Evolutionary conservation across 345 rosid genomes (phyloP).

Genomic region (Syzygium aqueum): DNA sequence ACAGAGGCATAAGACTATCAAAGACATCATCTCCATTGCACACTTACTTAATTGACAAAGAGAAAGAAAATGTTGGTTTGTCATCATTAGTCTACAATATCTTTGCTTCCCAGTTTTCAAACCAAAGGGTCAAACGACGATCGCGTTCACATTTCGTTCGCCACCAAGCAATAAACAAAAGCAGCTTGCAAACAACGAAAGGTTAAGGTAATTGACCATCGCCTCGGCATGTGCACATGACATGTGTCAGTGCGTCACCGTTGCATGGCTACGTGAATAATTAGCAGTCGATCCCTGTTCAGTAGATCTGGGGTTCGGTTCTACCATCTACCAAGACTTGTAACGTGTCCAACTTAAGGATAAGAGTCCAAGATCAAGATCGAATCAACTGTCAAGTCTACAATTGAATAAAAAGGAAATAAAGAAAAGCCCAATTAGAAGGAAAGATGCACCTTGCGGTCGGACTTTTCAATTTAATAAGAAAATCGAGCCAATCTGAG

Average conservation of each 20-base stretch:
- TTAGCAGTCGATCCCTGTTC: background rate
- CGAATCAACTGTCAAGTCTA: background rate
- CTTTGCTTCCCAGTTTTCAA: background rate
- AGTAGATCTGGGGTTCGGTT: background rate
- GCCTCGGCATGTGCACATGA: background rate
- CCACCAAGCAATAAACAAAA: background rate
- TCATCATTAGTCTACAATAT: background rate
- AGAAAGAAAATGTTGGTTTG: background rate
- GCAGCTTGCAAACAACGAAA: background rate
- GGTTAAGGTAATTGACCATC: background rate
- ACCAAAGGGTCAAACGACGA: background rate
- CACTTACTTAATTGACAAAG: background rate
- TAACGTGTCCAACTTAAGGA: background rate
- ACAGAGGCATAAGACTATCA: background rate
- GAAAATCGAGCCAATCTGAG: background rate
- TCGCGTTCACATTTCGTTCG: background rate
- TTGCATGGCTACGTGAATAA: background rate
- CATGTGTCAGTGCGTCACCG: background rate
- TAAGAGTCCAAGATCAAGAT: background rate
- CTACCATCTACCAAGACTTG: background rate
- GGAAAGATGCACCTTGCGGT: background rate
- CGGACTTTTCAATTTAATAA: background rate
- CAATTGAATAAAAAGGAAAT: background rate
- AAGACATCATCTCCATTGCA: background rate
- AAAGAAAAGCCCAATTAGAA: background rate